These are phyloP conservation scores for Mycena latifolia DNA, from an alignment of 768 basidiomycete species.

Conservation along the genomic window DNA sequence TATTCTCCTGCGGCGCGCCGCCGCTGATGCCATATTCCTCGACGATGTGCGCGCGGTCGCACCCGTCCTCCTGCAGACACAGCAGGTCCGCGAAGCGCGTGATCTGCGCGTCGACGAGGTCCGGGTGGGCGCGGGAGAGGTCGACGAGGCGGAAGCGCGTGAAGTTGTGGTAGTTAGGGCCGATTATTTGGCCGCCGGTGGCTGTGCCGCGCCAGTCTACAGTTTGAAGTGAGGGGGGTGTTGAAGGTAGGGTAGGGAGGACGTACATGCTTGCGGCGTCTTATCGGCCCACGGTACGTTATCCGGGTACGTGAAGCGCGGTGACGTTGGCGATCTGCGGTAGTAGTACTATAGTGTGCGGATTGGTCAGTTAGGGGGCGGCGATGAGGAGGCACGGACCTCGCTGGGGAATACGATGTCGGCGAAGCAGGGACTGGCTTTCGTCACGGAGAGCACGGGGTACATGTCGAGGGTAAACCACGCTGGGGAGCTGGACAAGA, in stretches of 20 bases:
- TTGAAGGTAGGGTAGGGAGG: too few relatives aligned
- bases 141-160: constrained; percentile 8
- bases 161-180: constrained; percentile 14
- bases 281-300: constrained; percentile 16
- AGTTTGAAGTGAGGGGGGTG: too few relatives aligned
- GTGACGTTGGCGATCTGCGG: constrained; percentile 2
- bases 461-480: neutral
- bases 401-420: too few relatives aligned
- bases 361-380: neutral
- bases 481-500: too few relatives aligned
- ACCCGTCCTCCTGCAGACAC: neutral
- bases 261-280: neutral
- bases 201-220: constrained; percentile 26
- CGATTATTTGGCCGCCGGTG: constrained; percentile 9
- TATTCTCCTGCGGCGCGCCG: neutral
- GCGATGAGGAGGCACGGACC: too few relatives aligned
- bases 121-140: neutral
- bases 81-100: constrained; percentile 11
- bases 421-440: too few relatives aligned
- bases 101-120: constrained; percentile 12
- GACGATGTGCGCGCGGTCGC: neutral
- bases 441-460: too few relatives aligned
- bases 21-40: constrained; percentile 1
- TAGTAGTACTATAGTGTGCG: constrained; percentile 19
- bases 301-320: neutral